phyloP scores from a whole-genome alignment of 2,329 filamentous ascomycete species.

The Colletotrichum sp. region DNA sequence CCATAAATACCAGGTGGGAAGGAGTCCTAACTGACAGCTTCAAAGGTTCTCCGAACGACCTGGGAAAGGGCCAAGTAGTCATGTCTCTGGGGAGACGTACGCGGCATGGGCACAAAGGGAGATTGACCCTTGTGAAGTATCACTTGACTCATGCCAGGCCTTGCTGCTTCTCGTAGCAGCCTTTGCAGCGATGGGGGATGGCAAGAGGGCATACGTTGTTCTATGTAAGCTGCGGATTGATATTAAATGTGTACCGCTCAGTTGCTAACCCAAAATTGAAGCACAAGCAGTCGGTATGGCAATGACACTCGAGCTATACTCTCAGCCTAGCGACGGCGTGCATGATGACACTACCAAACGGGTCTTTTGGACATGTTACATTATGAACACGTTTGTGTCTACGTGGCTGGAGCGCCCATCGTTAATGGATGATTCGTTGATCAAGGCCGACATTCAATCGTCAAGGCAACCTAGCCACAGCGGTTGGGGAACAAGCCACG shows the following conservation, averaged over 20 bases:
- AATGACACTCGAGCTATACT: neutral
- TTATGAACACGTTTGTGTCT: constrained; percentile 4
- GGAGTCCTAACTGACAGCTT: neutral
- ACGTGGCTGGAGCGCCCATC: constrained; percentile 12
- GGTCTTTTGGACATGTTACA: constrained; percentile 10
- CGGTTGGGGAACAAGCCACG: neutral
- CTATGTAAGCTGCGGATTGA: neutral
- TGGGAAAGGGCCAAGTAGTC: constrained; percentile 1
- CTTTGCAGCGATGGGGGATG: neutral
- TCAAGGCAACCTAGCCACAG: neutral
- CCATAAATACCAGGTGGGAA: neutral
- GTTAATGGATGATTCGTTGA: neutral
- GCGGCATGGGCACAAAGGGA: constrained; percentile 3
- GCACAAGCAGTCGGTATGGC: constrained; percentile 3
- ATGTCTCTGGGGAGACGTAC: constrained; percentile 8
- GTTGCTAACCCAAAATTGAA: neutral
- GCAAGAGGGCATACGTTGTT: neutral
- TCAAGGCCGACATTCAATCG: neutral
- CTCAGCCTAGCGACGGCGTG: neutral
- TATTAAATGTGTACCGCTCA: neutral
- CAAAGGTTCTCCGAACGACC: neutral
- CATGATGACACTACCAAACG: neutral
- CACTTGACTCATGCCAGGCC: constrained; percentile 5
- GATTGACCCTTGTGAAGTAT: neutral
- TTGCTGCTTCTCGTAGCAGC: neutral